Percentiles rank a stretch among this genome's conserved stretches.
phyloP scores from a whole-genome alignment of 805 yeast genomes.

The Zygosaccharomyces bisporus region DNA sequence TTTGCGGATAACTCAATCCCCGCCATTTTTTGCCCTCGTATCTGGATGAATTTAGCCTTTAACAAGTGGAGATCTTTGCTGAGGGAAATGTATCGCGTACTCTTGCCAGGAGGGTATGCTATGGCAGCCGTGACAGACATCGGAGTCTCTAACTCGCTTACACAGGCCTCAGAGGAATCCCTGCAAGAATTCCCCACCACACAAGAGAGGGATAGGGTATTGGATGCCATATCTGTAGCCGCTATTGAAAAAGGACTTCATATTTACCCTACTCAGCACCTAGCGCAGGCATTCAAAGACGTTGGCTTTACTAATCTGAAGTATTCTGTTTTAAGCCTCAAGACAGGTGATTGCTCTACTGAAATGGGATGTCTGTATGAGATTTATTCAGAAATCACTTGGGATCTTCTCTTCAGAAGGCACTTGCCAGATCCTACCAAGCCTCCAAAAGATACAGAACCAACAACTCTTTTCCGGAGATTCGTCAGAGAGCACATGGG shows the following conservation, averaged over 20 bases:
- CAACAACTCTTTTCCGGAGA: conserved; percentile 24
- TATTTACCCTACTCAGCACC: conserved; percentile 28
- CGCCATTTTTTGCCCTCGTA: conserved; percentile 27
- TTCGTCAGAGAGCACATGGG: conserved; percentile 31
- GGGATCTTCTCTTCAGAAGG: conserved; percentile 21
- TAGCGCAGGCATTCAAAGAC: conserved; percentile 25
- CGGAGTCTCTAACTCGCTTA: conserved; percentile 19
- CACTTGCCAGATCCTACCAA: conserved; percentile 15
- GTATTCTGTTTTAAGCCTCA: conserved; percentile 26
- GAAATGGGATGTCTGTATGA: conserved; percentile 33
- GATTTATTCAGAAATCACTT: conserved; percentile 22
- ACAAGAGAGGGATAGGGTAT: conserved; percentile 22
- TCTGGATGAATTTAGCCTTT: conserved; percentile 27
- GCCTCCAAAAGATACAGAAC: conserved; percentile 20
- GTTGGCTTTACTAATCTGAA: conserved; percentile 32
- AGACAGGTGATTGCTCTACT: conserved; percentile 28
- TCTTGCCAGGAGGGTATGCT: conserved; percentile 33
- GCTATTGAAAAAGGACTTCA: conserved; percentile 30
- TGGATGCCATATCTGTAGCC: conserved; percentile 25
- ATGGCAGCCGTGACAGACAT: conserved; percentile 25
- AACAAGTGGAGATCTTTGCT: conserved; percentile 30
- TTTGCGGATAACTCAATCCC: conserved; percentile 28
- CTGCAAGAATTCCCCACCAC: conserved; percentile 21
- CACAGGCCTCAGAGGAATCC: conserved; percentile 5
- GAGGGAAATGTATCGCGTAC: conserved; percentile 28